Evolutionary conservation across 2,329 filamentous ascomycete species (phyloP), one percentile per base, ranked within the genome.

Genomic region (Ceratocystis variospora): DNA sequence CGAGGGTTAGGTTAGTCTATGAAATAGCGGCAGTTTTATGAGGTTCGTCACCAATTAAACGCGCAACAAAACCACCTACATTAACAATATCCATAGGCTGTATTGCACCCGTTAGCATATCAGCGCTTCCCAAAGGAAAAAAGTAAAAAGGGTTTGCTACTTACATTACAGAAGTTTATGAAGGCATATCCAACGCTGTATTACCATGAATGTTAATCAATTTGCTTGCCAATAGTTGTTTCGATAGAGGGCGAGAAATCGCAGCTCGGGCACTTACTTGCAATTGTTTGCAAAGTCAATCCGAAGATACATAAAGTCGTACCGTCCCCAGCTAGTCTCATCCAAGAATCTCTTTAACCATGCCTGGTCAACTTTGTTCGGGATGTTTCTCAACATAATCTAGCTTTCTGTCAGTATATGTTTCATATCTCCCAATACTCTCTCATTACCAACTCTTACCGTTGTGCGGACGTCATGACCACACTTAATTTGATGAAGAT

Each of bases 321-420:
- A 97, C 69, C 87, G 87, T 37, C 90, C 91, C 76, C 82, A 84
- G 74, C 86, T 90, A 17, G 86, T 88, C 69, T 87, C 80, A 72
- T 96, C 89, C 15, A 97, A 80, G 66, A 95, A 86, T 0, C 79
- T 76, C 78, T 95, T 95, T 17, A 96, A 77, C 78, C 88, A 86
- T 0, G 81, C 78, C 75, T 90, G 85, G 71, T 90, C 84, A 66
- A 96, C 86, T 71, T 92, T 90, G 77, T 96, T 96, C 1, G 93
- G 93, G 59, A 96, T 93, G 74, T 97, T 96, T 48, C 93, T 87
- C 41, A 96, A 76, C 93, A 97, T 96, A 70, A 97, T 89, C 87
- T 90, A 22, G 48, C 7, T 2, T 28, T 46, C 17, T n/a, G 3
- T 3, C 8, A n/a, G 63, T 4, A 2, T 2, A 5, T 7, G 31